phyloP scores from a whole-genome alignment of 768 basidiomycete species.

The Hypsizygus marmoreus region DNA sequence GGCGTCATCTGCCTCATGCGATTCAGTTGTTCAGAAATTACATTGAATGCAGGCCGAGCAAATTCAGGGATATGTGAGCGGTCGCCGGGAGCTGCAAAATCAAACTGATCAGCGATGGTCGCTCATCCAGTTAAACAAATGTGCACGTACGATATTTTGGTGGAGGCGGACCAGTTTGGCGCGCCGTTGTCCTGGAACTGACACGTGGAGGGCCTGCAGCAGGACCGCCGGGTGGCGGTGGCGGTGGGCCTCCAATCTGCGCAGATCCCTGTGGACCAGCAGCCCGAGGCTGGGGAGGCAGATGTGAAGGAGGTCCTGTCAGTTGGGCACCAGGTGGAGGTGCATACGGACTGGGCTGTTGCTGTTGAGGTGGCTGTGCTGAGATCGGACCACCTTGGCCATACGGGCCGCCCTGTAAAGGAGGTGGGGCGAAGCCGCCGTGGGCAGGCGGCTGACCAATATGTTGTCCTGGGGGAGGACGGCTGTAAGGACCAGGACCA shows the following conservation, averaged over 20 bases:
- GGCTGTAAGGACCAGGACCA: slow-evolving; percentile 38
- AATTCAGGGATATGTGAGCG: slow-evolving; percentile 86
- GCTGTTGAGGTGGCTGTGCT: slow-evolving; percentile 20
- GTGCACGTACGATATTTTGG: slow-evolving; percentile 48
- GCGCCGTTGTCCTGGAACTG: slow-evolving; percentile 22
- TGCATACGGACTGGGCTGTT: slow-evolving; percentile 40
- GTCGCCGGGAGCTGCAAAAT: slow-evolving; percentile 79
- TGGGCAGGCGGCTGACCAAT: slow-evolving; percentile 38
- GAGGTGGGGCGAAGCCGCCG: slow-evolving; percentile 28
- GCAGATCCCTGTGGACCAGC: slow-evolving; percentile 21
- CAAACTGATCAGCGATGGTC: slow-evolving; percentile 8
- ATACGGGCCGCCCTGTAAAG: slow-evolving; percentile 31
- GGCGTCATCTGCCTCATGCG: slow-evolving; percentile 74
- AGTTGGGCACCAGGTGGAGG: slow-evolving; percentile 40
- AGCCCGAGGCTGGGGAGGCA: too few relatives aligned
- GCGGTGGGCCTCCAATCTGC: slow-evolving; percentile 7
- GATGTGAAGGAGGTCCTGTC: slow-evolving; percentile 24
- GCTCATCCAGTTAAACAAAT: background rate
- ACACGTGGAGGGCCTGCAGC: slow-evolving; percentile 19
- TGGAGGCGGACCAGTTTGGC: slow-evolving; percentile 32
- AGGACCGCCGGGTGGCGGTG: slow-evolving; percentile 37
- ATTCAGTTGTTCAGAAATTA: slow-evolving; percentile 63
- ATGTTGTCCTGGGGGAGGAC: slow-evolving; percentile 26
- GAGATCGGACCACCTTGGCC: slow-evolving; percentile 17
- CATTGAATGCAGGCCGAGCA: slow-evolving; percentile 62